Evolutionary conservation across 116 monocot species (phyloP).

Genomic region (Iris pallida): DNA sequence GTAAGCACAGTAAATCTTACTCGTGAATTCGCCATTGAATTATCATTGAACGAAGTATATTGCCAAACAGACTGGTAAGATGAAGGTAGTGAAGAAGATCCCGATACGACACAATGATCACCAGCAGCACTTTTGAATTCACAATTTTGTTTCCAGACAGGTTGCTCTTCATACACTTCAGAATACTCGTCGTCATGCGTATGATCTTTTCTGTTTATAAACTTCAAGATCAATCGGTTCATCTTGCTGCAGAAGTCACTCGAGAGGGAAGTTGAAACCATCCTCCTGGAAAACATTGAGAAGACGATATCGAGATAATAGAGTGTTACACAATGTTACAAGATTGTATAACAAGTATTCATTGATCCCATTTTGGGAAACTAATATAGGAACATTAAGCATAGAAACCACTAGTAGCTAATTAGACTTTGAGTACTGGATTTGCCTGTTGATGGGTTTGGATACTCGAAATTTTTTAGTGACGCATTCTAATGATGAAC

Average conservation of each 20-base stretch:
- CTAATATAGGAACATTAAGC: background rate
- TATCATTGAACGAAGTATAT: conserved; percentile 20
- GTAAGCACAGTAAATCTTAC: conserved; percentile 18
- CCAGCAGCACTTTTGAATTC: conserved; percentile 15
- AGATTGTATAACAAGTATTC: background rate
- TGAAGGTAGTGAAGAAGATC: conserved; percentile 35
- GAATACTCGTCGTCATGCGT: conserved; percentile 18
- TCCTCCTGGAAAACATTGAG: conserved; percentile 36
- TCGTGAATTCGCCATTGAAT: conserved; percentile 20
- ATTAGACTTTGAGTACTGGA: no score
- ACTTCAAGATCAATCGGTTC: conserved; percentile 42
- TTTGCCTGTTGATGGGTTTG: no score
- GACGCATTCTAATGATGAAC: background rate
- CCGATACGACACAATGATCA: conserved; percentile 24
- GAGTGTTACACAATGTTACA: background rate
- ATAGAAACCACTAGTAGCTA: background rate
- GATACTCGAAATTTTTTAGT: background rate
- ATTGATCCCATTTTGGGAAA: background rate
- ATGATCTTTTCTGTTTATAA: conserved; percentile 34
- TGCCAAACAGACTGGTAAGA: conserved; percentile 28
- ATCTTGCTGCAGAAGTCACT: conserved; percentile 55
- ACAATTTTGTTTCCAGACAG: conserved; percentile 16
- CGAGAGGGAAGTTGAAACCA: conserved; percentile 50
- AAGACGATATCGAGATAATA: background rate
- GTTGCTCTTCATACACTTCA: conserved; percentile 24